Conservation (phyloP, 371 early-diverging fungal genomes). For the Mortierella sp. region DNA sequence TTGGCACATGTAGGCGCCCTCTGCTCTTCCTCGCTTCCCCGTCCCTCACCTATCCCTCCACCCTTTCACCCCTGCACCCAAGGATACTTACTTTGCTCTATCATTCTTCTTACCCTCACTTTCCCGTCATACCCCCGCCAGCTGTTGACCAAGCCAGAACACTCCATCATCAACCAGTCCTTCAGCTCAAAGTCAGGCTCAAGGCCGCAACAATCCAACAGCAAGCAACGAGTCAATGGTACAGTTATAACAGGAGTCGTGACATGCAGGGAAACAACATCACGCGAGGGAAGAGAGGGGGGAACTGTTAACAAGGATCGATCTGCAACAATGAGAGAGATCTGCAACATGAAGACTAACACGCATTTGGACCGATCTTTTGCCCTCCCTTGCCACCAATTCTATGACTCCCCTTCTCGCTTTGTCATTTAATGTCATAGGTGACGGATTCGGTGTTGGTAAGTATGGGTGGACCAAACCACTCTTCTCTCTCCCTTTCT, state of each 20-base stretch:
- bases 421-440: constrained; percentile 43
- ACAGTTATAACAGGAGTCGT: constrained; percentile 24
- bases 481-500: not conserved
- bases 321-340: too few species aligned
- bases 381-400: too few species aligned
- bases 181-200: constrained; percentile 76
- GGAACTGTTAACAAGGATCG: too few species aligned
- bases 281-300: not conserved
- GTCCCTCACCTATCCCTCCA: too few species aligned
- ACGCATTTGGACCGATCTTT: too few species aligned
- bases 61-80: too few species aligned
- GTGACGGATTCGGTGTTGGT: constrained; percentile 90
- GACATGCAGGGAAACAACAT: too few species aligned
- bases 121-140: constrained; percentile 1
- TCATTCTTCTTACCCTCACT: not conserved
- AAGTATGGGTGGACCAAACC: constrained; percentile 16
- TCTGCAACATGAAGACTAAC: too few species aligned
- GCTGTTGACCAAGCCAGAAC: constrained; percentile 71
- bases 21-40: not conserved
- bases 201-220: constrained; percentile 49
- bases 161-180: constrained; percentile 87
- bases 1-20: constrained; percentile 72
- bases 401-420: too few species aligned
- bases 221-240: constrained; percentile 77
- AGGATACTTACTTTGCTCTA: constrained; percentile 1